Evolutionary conservation across 768 basidiomycete species (phyloP).

Genomic region (Amylocystis lapponica): DNA sequence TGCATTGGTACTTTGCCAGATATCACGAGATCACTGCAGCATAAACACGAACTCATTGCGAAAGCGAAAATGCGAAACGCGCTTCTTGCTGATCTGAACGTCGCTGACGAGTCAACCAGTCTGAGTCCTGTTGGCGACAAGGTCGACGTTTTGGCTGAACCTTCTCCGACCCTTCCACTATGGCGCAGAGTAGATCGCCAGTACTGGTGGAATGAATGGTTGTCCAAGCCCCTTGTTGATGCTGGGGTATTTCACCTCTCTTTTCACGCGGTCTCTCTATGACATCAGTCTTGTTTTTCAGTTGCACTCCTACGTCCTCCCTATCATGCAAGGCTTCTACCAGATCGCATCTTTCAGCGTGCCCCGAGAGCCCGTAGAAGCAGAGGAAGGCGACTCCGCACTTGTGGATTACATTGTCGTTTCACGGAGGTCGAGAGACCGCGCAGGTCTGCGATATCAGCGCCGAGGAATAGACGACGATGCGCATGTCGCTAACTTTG

Average conservation of each 20-base stretch:
- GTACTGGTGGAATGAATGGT: constrained; percentile 96
- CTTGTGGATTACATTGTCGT: constrained; percentile 75
- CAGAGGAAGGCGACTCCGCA: constrained; percentile 31
- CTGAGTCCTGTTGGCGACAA: constrained; percentile 29
- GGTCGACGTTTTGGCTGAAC: constrained; percentile 59
- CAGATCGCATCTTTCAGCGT: constrained; percentile 68
- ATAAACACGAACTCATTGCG: constrained; percentile 62
- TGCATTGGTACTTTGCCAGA: no score
- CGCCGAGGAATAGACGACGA: constrained; percentile 91
- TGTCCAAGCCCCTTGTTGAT: constrained; percentile 80
- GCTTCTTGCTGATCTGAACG: constrained; percentile 58
- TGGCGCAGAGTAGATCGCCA: constrained; percentile 88
- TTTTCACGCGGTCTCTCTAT: neutral
- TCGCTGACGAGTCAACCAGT: constrained; percentile 27
- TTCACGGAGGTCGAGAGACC: constrained; percentile 80
- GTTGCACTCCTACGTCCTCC: constrained; percentile 82
- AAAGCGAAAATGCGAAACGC: constrained; percentile 53
- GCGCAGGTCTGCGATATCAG: constrained; percentile 93
- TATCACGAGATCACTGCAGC: constrained; percentile 76
- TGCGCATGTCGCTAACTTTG: constrained; percentile 92
- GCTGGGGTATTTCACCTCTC: constrained; percentile 56
- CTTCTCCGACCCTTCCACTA: constrained; percentile 71
- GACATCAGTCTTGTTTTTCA: constrained; percentile 21
- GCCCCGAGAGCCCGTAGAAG: constrained; percentile 39
- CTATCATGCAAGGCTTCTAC: constrained; percentile 91